Base-by-base conservation (phyloP, 2,329 filamentous ascomycete species). In the Whalleya microplaca region DNA sequence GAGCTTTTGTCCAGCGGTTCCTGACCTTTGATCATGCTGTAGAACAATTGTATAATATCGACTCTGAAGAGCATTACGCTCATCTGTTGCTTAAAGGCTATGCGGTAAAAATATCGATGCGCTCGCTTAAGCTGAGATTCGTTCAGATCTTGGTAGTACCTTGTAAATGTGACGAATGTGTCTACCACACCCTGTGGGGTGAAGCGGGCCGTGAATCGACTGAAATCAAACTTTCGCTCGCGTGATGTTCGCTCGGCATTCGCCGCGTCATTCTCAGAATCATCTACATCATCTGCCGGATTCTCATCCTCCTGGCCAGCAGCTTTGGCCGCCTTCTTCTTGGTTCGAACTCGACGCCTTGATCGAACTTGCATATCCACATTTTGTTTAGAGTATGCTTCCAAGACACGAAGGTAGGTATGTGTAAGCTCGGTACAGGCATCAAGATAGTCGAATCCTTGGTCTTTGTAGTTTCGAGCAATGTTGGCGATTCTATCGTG, bases 161-260 rank as follows among this genome's bases (percentile, higher is more conserved):
- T 84, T 0, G 88, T 86, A 61, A 97, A 92, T 2, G 85, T 80
- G 27, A 96, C 82, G 70, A 96, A 99, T 0, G 94, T 96, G 71
- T 98, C 88, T 45, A 99, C 86, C 21, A 92, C 93, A 51, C 84
- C 86, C 71, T 98, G 93, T 0, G 88, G 89, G 45, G 90, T 84
- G 67, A 98, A 98, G 51, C 90, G 89, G 27, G 84, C 81, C 10
- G 90, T 81, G 70, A 97, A 98, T 2, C 89, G 85, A 56, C 84
- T 86, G 71, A 99, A 99, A 75, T 98, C 92, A 71, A 99, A 99
- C 66, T 94, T 96, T 50, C 95, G 87, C 72, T 99, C 95, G 42
- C 84, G 88, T 21, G 86, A 87, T 0, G 86, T 84, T 52, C 83
- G 83, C 64, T 92, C 87, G 0, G 88, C 91, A 65, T 86, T 83